Evolutionary conservation across 345 rosid species (phyloP).

Genomic region (Draba incana): DNA sequence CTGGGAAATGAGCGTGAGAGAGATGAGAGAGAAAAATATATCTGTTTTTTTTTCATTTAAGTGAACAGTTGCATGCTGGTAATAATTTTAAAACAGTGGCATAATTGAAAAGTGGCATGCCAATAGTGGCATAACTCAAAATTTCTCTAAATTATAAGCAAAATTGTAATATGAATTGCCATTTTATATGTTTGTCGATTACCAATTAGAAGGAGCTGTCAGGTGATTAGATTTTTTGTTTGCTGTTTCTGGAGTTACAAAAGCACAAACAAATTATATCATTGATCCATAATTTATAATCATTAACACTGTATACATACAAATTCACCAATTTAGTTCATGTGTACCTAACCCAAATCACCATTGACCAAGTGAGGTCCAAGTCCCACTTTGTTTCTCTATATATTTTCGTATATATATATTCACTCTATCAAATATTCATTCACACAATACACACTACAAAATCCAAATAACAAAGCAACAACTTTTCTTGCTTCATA

Average conservation of each 20-base stretch:
- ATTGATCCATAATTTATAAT: conserved; percentile 11
- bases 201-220: conserved; percentile 11
- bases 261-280: conserved; percentile 10
- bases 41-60: too few relatives aligned
- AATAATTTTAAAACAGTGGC: too few relatives aligned
- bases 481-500: conserved; percentile 6
- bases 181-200: background rate
- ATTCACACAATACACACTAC: conserved; percentile 23
- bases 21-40: too few relatives aligned
- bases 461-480: background rate
- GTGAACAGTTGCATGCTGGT: too few relatives aligned
- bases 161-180: conserved; percentile 1
- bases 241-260: conserved; percentile 24
- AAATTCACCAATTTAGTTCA: conserved; percentile 34
- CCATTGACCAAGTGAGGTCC: conserved; percentile 23
- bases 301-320: conserved; percentile 24
- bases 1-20: too few relatives aligned
- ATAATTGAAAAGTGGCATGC: too few relatives aligned
- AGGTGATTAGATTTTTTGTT: conserved; percentile 5
- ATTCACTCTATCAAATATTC: conserved; percentile 20
- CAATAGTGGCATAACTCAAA: too few relatives aligned
- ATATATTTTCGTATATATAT: conserved; percentile 30
- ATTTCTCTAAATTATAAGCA: background rate
- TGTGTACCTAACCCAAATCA: conserved; percentile 42
- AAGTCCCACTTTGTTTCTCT: background rate